Evolutionary conservation across 73 alveolate genomes (phyloP).

Genomic region (Diophrys appendiculata): DNA sequence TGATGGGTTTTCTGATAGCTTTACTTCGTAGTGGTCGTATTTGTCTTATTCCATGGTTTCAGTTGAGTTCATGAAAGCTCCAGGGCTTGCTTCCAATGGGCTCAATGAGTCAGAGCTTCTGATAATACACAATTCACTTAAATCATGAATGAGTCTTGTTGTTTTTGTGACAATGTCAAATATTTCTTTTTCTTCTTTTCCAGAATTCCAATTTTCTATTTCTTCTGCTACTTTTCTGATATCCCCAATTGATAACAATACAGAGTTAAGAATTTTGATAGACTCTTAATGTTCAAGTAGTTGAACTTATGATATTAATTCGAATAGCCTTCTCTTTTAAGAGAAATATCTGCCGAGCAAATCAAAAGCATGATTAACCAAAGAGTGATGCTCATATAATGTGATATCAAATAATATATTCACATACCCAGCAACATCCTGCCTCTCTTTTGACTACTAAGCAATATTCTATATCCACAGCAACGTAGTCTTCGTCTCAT

Average conservation of each 20-base stretch:
- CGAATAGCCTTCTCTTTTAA: constrained; percentile 31
- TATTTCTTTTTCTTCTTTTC: not conserved
- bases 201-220: not conserved
- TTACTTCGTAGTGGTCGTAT: not conserved
- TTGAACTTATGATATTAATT: constrained; percentile 20
- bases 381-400: constrained; percentile 32
- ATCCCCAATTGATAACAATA: not conserved
- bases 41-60: not conserved
- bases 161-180: not conserved
- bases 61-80: too few species aligned
- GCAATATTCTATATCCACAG: not conserved
- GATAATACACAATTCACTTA: not conserved
- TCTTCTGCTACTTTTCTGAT: constrained; percentile 1
- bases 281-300: constrained; percentile 21
- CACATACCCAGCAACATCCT: constrained; percentile 10
- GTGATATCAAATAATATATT: constrained; percentile 37
- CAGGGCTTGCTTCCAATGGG: too few species aligned
- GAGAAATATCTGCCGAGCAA: constrained; percentile 40
- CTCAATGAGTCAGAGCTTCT: too few species aligned
- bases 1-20: not conserved
- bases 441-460: not conserved
- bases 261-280: constrained; percentile 23
- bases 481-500: not conserved
- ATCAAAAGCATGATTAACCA: constrained; percentile 41
- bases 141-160: not conserved